Evolutionary conservation across 2,329 filamentous ascomycete genomes (phyloP).

Genomic region (Hypoxylon sp.): DNA sequence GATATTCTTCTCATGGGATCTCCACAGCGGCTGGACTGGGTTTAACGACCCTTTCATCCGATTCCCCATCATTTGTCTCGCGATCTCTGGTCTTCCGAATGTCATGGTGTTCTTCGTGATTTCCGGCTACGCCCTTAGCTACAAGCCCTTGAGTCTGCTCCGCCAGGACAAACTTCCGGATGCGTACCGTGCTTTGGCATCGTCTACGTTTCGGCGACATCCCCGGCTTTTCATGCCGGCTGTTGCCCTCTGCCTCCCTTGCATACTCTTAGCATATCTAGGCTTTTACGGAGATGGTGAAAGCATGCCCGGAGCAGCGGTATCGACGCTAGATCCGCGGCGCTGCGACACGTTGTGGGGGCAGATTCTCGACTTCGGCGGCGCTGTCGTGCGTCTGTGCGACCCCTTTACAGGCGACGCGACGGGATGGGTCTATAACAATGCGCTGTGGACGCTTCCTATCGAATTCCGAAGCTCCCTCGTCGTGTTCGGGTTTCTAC

Average conservation of each 20-base stretch:
- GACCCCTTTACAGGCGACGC: slow-evolving; percentile 42
- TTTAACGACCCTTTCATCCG: slow-evolving; percentile 50
- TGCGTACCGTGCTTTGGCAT: slow-evolving; percentile 47
- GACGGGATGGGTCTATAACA: slow-evolving; percentile 50
- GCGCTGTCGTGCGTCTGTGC: slow-evolving; percentile 27
- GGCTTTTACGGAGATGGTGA: slow-evolving; percentile 37
- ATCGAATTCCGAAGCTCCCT: slow-evolving; percentile 58
- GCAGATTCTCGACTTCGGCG: slow-evolving; percentile 45
- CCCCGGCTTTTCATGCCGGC: slow-evolving; percentile 52
- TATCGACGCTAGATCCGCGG: slow-evolving; percentile 37
- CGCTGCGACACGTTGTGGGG: slow-evolving; percentile 37
- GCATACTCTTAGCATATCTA: slow-evolving; percentile 40
- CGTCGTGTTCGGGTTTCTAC: slow-evolving; percentile 55
- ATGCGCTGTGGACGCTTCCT: slow-evolving; percentile 58
- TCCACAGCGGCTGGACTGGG: slow-evolving; percentile 51
- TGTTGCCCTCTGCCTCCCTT: slow-evolving; percentile 41
- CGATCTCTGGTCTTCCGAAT: slow-evolving; percentile 56
- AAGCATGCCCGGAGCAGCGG: slow-evolving; percentile 45
- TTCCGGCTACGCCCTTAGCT: slow-evolving; percentile 59
- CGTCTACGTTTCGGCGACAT: slow-evolving; percentile 51
- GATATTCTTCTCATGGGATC: slow-evolving; percentile 51
- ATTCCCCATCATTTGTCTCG: slow-evolving; percentile 57
- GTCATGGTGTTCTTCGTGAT: slow-evolving; percentile 61
- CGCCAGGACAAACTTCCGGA: slow-evolving; percentile 44
- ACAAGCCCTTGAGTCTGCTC: slow-evolving; percentile 55